phyloP scores from a whole-genome alignment of 2,329 filamentous ascomycete species.

The Purpureocillium lavendulum region DNA sequence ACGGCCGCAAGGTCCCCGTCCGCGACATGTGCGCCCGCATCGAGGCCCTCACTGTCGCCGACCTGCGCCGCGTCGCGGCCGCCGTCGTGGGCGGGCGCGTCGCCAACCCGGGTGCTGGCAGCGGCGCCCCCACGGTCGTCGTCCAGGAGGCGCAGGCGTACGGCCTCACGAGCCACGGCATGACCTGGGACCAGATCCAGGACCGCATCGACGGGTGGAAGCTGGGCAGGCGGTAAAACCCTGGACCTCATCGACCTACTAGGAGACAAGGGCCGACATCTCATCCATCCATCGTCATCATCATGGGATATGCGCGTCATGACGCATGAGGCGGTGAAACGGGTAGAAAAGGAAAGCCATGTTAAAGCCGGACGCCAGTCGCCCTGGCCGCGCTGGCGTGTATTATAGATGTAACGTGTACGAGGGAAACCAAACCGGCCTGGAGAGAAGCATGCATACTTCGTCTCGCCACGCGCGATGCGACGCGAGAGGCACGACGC shows the following conservation, averaged over 20 bases:
- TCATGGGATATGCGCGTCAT: no score
- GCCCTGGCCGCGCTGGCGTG: no score
- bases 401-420: not conserved
- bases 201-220: conserved; percentile 77
- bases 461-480: no score
- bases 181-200: conserved; percentile 86
- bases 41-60: conserved; percentile 68
- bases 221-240: conserved; percentile 49
- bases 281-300: no score
- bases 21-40: conserved; percentile 89
- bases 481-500: no score
- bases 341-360: no score
- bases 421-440: no score
- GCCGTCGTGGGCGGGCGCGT: conserved; percentile 72
- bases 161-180: conserved; percentile 56
- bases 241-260: no score
- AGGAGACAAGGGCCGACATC: no score
- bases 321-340: no score
- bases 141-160: conserved; percentile 81
- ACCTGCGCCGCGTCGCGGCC: conserved; percentile 73
- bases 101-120: conserved; percentile 66
- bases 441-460: no score
- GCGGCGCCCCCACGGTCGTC: conserved; percentile 86
- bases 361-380: no score
- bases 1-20: conserved; percentile 85